Conservation (phyloP, 2,329 filamentous ascomycete genomes). For the Lasiodiplodia citricola region DNA sequence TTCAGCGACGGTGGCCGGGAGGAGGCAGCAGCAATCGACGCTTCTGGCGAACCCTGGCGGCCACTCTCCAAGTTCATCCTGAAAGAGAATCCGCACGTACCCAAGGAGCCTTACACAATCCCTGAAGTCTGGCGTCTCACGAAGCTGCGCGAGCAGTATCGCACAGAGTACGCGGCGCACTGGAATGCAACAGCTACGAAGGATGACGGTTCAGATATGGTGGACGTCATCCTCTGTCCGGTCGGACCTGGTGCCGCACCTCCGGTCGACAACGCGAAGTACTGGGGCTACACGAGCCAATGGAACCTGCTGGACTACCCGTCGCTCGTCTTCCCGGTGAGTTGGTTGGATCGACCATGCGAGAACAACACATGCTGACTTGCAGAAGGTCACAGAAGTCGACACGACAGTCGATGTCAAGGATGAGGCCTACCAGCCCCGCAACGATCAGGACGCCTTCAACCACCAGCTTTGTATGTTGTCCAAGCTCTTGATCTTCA, state of each 20-base stretch:
- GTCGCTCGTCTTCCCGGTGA: slow-evolving; percentile 63
- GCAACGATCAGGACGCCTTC: slow-evolving; percentile 55
- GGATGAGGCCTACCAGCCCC: slow-evolving; percentile 43
- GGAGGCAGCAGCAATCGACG: slow-evolving; percentile 55
- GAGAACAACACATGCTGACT: slow-evolving; percentile 15
- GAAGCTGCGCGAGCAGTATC: slow-evolving; percentile 50
- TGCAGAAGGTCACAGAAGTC: slow-evolving; percentile 37
- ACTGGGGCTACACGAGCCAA: slow-evolving; percentile 69
- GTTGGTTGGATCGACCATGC: slow-evolving; percentile 31
- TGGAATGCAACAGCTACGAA: slow-evolving; percentile 51
- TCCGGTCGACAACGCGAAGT: slow-evolving; percentile 58
- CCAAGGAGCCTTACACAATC: slow-evolving; percentile 32
- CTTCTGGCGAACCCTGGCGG: slow-evolving; percentile 62
- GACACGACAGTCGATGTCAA: slow-evolving; percentile 49
- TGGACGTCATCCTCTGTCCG: slow-evolving; percentile 69
- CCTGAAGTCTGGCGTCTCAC: slow-evolving; percentile 51
- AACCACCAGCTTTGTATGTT: slow-evolving; percentile 54
- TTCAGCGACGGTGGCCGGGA: slow-evolving; percentile 66
- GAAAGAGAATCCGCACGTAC: slow-evolving; percentile 58
- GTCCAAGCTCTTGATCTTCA: neutral
- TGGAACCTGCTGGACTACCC: slow-evolving; percentile 76
- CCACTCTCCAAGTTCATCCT: slow-evolving; percentile 65
- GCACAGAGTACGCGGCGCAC: slow-evolving; percentile 50
- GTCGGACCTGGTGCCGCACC: slow-evolving; percentile 62
- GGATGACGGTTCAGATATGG: slow-evolving; percentile 36